Evolutionary conservation across 805 yeast genomes (phyloP), one percentile per base, ranked within the genome.

Genomic region (Yarrowia sp.): DNA sequence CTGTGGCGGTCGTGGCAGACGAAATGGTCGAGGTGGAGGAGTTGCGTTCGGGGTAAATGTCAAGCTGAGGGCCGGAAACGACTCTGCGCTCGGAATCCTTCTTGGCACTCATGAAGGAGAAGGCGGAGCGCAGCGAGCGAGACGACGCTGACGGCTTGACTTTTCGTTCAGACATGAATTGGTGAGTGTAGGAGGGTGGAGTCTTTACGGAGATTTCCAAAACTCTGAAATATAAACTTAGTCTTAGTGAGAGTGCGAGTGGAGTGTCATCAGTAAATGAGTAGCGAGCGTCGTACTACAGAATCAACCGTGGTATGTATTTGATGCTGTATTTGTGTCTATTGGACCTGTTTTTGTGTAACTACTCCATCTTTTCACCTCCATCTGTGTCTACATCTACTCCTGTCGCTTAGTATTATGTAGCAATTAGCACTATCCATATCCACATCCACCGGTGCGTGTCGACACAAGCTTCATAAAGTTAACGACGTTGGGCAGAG

Each of bases 81-180:
- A 51, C 60, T 1, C 60, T 7, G 4, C 60, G 17, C 4, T 51
- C 60, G 31, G 13, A 1, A 7, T 51, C 60, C 2, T 35, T 13
- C 14, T 51, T 51, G 35, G 45, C 9, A 38, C 61, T 41, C 61
- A 55, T 55, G 61, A 55, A 55, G 15, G 61, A 41, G 32, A 55
- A 55, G 39, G 61, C 61, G 15, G 18, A 11, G 10, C 61, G 61
- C 17, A 55, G 31, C 47, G 61, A 55, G 47, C 61, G 35, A 28
- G 61, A 39, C 38, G 61, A 55, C 39, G 61, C 61, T 47, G 61
- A 55, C 18, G 61, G 61, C 35, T 55, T 55, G 47, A 55, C 47
- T 22, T 41, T 39, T 31, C 47, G 31, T 15, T 55, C 61, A 6
- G 47, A 18, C 61, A 55, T 55, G 28, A 4, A n/a, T 11, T 11